These are phyloP conservation scores for Powellomyces hirtus DNA, from an alignment of 192 early-diverging fungal genomes.

Conservation along the genomic window DNA sequence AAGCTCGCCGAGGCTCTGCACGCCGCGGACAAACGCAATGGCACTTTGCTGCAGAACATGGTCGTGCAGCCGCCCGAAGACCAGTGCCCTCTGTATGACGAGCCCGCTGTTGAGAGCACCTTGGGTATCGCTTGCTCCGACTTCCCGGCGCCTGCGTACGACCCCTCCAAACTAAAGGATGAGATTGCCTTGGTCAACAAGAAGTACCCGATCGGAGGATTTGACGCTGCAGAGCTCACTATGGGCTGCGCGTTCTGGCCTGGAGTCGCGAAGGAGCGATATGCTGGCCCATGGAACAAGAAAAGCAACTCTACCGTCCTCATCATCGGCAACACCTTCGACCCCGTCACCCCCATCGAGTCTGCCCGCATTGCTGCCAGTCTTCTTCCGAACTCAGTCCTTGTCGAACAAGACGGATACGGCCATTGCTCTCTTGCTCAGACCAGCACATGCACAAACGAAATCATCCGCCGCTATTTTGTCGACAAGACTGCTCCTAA, in stretches of 20 bases:
- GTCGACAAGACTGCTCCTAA: not conserved
- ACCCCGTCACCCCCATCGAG: conserved; percentile 47
- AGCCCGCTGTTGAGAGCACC: not conserved
- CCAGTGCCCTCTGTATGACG: not conserved
- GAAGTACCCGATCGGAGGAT: not conserved
- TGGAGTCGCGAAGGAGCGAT: conserved; percentile 32
- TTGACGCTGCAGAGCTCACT: not conserved
- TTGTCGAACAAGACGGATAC: conserved; percentile 39
- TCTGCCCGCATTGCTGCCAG: conserved; percentile 14
- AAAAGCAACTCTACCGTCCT: conserved; percentile 34
- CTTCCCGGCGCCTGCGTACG: not conserved
- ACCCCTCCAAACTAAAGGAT: not conserved
- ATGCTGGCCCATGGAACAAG: conserved; percentile 44
- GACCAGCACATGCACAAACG: conserved; percentile 31
- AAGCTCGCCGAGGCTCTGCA: conserved; percentile 5
- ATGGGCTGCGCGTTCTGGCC: conserved; percentile 34
- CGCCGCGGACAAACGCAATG: conserved; percentile 9
- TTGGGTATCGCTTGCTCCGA: not conserved
- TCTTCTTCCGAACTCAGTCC: conserved; percentile 31
- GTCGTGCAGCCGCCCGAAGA: not conserved
- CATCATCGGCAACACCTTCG: conserved; percentile 39
- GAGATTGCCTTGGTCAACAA: not conserved
- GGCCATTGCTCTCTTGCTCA: conserved; percentile 42
- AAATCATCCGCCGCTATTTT: conserved; percentile 30
- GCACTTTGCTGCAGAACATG: conserved; percentile 2